A percentile compares a stretch with the other conserved stretches of the same genome.
Evolutionary conservation across 2,329 filamentous ascomycete genomes (phyloP).

Genomic region (Fusarium sp.): DNA sequence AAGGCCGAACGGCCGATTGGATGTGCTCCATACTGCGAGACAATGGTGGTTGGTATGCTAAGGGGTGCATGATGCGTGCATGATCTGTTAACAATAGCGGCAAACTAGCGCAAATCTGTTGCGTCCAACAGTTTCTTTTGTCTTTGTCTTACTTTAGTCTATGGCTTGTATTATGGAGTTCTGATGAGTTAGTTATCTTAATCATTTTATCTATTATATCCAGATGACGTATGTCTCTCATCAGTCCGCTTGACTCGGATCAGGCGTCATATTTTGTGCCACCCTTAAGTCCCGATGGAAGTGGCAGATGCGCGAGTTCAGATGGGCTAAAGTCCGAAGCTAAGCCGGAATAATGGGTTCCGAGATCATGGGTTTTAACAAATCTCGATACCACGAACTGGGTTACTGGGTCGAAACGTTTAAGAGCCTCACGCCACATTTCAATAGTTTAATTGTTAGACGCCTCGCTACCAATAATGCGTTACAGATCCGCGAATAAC

Average conservation of each 20-base stretch:
- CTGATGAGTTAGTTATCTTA: neutral
- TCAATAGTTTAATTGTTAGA: neutral
- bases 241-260: neutral
- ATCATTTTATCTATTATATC: neutral
- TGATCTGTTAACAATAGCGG: neutral
- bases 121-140: neutral
- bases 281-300: neutral
- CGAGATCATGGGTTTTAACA: neutral
- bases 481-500: too few relatives aligned
- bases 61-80: neutral
- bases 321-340: neutral
- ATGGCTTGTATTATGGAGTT: neutral
- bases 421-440: neutral
- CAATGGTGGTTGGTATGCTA: slow-evolving; percentile 37
- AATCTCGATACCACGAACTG: neutral
- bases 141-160: neutral
- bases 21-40: slow-evolving; percentile 33
- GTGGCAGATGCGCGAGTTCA: neutral
- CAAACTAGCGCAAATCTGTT: neutral
- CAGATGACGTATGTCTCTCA: neutral
- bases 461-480: neutral
- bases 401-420: neutral
- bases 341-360: neutral
- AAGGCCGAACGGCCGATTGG: slow-evolving; percentile 10
- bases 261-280: neutral